Evolutionary conservation across 768 basidiomycete genomes (phyloP).

Genomic region (Pholiota conissans): DNA sequence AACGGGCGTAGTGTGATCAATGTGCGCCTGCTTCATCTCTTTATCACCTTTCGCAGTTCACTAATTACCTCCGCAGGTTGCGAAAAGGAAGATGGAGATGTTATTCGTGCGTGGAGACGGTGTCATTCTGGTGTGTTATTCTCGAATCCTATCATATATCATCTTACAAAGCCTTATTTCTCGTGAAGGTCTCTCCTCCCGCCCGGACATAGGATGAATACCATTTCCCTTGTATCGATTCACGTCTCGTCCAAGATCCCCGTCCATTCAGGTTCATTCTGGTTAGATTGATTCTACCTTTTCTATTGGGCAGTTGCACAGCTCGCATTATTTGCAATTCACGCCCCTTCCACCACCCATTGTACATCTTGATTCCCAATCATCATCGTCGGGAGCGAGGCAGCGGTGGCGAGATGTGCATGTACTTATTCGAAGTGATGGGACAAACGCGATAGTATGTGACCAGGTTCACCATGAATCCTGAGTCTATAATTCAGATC

Average conservation of each 20-base stretch:
- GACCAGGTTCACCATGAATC: not conserved
- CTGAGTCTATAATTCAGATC: not conserved
- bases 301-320: not conserved
- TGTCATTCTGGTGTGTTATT: conserved; percentile 79
- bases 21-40: conserved; percentile 33
- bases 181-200: conserved; percentile 72
- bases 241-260: not conserved
- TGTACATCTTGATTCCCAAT: not conserved
- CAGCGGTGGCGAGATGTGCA: not conserved
- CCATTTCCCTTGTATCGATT: not conserved
- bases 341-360: not conserved
- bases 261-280: not conserved
- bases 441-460: not conserved
- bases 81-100: conserved; percentile 96
- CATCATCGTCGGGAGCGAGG: not conserved
- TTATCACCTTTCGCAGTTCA: not conserved
- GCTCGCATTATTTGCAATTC: not conserved
- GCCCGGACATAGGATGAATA: conserved; percentile 60
- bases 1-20: conserved; percentile 65
- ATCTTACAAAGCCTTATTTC: conserved; percentile 5
- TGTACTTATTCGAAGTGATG: not conserved
- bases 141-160: conserved; percentile 5
- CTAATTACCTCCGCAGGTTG: conserved; percentile 54
- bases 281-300: not conserved
- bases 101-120: conserved; percentile 97